phyloP scores from a whole-genome alignment of 441 rosid genomes.

The Erysimum pusillum region DNA sequence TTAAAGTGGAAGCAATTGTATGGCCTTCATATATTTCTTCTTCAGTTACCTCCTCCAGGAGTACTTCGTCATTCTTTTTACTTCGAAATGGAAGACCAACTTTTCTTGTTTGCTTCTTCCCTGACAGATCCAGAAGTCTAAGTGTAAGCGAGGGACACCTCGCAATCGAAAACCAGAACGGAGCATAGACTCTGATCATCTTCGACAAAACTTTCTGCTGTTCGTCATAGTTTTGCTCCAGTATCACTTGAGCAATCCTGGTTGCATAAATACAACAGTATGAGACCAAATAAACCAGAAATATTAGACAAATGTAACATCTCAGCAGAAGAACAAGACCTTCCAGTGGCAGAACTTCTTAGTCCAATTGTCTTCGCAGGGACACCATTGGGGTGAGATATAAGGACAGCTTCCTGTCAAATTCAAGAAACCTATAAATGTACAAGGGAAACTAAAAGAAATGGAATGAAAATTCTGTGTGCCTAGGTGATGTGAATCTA shows the following conservation, averaged over 20 bases:
- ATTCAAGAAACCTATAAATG: conserved; percentile 39
- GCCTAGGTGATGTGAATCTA: conserved; percentile 29
- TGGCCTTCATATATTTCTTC: conserved; percentile 87
- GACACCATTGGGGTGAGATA: conserved; percentile 81
- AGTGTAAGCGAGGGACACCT: conserved; percentile 89
- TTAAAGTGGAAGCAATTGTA: conserved; percentile 94
- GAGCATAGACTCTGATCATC: conserved; percentile 85
- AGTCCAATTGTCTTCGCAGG: conserved; percentile 86
- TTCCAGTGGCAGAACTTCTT: conserved; percentile 91
- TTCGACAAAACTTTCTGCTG: conserved; percentile 67
- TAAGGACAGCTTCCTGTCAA: conserved; percentile 86
- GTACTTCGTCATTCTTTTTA: conserved; percentile 55
- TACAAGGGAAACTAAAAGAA: conserved; percentile 25
- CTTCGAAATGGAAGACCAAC: conserved; percentile 65
- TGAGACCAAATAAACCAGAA: conserved; percentile 43
- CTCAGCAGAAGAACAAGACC: conserved; percentile 57
- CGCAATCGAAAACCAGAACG: conserved; percentile 89
- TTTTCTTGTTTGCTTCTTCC: conserved; percentile 64
- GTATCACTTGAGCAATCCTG: conserved; percentile 88
- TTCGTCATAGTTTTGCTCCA: conserved; percentile 87
- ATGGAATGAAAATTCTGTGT: conserved; percentile 6
- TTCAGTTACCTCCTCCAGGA: conserved; percentile 73
- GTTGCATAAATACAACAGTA: conserved; percentile 40
- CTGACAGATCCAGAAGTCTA: conserved; percentile 68
- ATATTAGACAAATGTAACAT: conserved; percentile 5